A percentile compares a stretch with the other conserved stretches of the same genome.
Evolutionary conservation across 176 grass and related monocot genomes (phyloP).

Genomic region (Phyllostachys edulis): DNA sequence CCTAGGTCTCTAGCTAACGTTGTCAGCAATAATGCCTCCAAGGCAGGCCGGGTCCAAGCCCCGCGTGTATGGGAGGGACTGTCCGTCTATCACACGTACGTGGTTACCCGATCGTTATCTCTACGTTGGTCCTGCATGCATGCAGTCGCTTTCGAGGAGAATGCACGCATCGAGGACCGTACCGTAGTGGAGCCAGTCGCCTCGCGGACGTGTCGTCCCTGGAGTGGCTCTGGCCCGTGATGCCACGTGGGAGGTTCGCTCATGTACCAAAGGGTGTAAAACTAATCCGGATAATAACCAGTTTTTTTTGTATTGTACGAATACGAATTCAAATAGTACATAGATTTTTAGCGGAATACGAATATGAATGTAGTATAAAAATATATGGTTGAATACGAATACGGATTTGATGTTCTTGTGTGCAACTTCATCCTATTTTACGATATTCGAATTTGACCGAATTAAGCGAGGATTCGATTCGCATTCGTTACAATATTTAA

Average conservation of each 20-base stretch:
- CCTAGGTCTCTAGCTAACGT: not conserved
- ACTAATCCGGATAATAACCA: no score
- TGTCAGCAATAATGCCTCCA: not conserved
- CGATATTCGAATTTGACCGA: no score
- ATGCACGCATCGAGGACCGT: not conserved
- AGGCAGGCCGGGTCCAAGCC: not conserved
- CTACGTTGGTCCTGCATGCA: not conserved
- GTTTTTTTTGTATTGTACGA: no score
- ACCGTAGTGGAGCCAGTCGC: not conserved
- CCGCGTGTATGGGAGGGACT: not conserved
- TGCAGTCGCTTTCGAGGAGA: constrained; percentile 12
- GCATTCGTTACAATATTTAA: no score
- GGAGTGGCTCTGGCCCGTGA: not conserved
- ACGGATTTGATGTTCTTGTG: no score
- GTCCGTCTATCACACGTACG: constrained; percentile 1
- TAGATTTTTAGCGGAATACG: no score
- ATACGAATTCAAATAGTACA: no score
- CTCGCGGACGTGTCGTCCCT: not conserved
- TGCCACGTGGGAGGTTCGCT: not conserved
- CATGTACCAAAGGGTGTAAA: not conserved
- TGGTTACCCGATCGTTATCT: constrained; percentile 22
- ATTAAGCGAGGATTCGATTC: no score
- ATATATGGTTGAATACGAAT: no score
- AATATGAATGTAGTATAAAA: no score
- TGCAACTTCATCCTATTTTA: no score